Evolutionary conservation across 306 rosid species (phyloP).

Genomic region (Erythrophleum fordii): DNA sequence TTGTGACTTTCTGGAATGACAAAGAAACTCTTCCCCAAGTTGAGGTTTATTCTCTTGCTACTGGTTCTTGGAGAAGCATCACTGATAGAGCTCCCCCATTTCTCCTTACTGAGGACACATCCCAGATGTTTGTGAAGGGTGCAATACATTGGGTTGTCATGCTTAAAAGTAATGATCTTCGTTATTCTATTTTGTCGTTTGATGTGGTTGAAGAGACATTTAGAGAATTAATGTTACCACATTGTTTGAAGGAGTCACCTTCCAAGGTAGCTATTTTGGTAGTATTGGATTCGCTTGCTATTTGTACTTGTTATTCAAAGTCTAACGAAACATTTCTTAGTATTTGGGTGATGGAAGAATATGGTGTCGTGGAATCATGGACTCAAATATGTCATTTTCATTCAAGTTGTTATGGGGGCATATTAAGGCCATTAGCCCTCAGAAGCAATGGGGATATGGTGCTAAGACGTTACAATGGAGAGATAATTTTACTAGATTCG

Average conservation of each 20-base stretch:
- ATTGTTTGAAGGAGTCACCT: neutral
- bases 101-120: neutral
- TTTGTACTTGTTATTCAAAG: too few species aligned
- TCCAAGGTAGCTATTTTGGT: neutral
- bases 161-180: neutral
- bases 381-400: neutral
- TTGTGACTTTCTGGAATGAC: neutral
- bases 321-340: too few species aligned
- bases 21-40: neutral
- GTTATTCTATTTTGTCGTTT: neutral
- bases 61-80: neutral
- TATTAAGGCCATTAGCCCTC: neutral
- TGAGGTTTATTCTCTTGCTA: neutral
- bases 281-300: neutral
- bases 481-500: neutral
- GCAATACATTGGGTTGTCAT: neutral
- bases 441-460: neutral
- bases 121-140: neutral
- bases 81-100: neutral
- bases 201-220: neutral
- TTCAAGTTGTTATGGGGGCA: neutral
- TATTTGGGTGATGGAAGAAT: slow-evolving; percentile 1
- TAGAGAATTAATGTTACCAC: neutral
- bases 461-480: neutral
- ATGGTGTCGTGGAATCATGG: neutral